Evolutionary conservation across 306 rosid species (phyloP), one percentile per base, ranked within the genome.

Genomic region (Trichosanthes truncata): DNA sequence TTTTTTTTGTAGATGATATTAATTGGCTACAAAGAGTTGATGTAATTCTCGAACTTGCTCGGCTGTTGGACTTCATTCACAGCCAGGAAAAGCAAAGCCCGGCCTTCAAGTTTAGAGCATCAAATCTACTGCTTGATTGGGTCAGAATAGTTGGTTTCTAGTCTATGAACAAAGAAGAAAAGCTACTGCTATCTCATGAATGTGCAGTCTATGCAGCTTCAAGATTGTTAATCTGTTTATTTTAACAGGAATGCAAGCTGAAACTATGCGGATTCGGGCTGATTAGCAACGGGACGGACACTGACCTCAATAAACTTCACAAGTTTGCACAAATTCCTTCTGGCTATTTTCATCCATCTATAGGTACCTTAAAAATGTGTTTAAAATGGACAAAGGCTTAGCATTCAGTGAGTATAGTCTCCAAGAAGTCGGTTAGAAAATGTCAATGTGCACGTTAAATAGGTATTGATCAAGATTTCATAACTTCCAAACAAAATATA

Each of bases 51-150:
- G 88, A 90, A 80, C 41, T 89, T 71, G 91, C 93, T 63, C 74
- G 78, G 71, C 78, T 90, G 25, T 40, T 92, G 60, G 82, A 89
- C 43, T 85, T 83, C 86, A 83, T 89, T 51, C 95, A 92, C 83
- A 74, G 52, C 31, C 84, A 86, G 74, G 89, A 85, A 49, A 84
- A 81, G 75, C 90, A 85, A 80, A 84, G 53, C n/a, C 31, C 80
- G 87, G 69, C 79, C 86, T 52, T 87, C 43, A 83, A 87, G 81
- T 55, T 86, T 56, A 83, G 51, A 84, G 79, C 87, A 41, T 83
- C 93, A 79, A 87, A 87, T 80, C 83, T 89, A 80, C 56, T 89
- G 73, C 86, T 92, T 5, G 90, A 92, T 63, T 81, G 83, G 93
- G 97, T 90, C n/a, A 84, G 33, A 74, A 17, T 65, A 63, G 31